phyloP scores from a whole-genome alignment of 306 rosid genomes.

The Chamaecrista fasciculata region DNA sequence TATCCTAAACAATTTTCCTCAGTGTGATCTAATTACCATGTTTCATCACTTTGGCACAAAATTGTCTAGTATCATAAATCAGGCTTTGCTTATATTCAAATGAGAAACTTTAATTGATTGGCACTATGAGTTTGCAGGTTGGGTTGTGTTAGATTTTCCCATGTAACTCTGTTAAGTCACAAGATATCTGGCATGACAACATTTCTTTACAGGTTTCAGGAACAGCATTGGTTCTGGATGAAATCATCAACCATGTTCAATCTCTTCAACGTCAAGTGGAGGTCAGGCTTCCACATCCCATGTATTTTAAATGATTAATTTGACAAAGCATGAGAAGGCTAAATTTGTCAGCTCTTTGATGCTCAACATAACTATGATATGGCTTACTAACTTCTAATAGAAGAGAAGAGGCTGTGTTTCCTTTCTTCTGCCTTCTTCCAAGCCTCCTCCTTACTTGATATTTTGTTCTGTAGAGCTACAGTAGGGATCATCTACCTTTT shows the following conservation, averaged over 20 bases:
- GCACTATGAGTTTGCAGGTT: not conserved
- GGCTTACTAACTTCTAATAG: slow-evolving; percentile 19
- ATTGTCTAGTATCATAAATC: slow-evolving; percentile 12
- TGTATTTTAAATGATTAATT: slow-evolving; percentile 19
- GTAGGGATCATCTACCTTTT: slow-evolving; percentile 4
- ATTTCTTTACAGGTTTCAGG: slow-evolving; percentile 75
- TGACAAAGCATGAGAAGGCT: slow-evolving; percentile 25
- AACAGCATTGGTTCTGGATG: slow-evolving; percentile 89
- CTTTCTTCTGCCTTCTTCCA: not conserved
- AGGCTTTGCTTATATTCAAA: slow-evolving; percentile 9
- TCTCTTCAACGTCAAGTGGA: slow-evolving; percentile 93
- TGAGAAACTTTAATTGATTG: slow-evolving; percentile 11
- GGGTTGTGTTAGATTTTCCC: slow-evolving; percentile 19
- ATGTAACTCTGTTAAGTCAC: slow-evolving; percentile 15
- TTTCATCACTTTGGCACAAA: slow-evolving; percentile 2
- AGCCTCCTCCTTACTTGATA: slow-evolving; percentile 10
- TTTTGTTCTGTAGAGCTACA: not conserved
- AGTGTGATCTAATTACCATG: not conserved
- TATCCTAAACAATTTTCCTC: not conserved
- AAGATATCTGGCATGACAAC: slow-evolving; percentile 25
- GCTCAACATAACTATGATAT: slow-evolving; percentile 4
- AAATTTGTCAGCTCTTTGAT: slow-evolving; percentile 15
- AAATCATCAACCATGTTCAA: slow-evolving; percentile 92
- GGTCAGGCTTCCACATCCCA: slow-evolving; percentile 55
- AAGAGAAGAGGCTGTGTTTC: slow-evolving; percentile 22